Conservation (phyloP, 2,329 filamentous ascomycete species). For the Colletotrichum coccodes region DNA sequence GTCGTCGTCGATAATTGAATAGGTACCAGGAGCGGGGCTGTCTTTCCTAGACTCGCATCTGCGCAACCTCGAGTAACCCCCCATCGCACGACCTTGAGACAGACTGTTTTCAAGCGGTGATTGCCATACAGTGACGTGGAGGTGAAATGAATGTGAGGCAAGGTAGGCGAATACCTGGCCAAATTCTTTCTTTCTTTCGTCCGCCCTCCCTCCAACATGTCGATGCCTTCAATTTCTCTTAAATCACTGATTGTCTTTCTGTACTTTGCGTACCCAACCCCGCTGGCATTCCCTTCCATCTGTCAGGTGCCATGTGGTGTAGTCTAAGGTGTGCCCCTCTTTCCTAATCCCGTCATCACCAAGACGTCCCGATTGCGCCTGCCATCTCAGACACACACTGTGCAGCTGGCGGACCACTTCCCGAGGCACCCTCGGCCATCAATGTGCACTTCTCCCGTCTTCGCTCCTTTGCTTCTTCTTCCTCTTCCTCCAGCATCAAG, state of each 20-base stretch:
- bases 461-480: neutral
- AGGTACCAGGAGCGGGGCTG: neutral
- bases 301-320: slow-evolving; percentile 19
- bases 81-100: neutral
- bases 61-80: neutral
- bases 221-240: neutral
- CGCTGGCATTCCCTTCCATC: neutral
- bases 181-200: too few species aligned
- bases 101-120: neutral
- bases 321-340: slow-evolving; percentile 24
- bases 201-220: neutral
- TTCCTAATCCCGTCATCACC: slow-evolving; percentile 29
- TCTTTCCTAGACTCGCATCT: neutral
- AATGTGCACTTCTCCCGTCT: neutral
- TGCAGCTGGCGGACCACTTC: slow-evolving; percentile 20
- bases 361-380: slow-evolving; percentile 10
- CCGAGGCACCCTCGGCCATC: neutral
- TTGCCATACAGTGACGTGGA: too few species aligned
- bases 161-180: neutral
- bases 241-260: neutral
- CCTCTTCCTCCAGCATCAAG: neutral
- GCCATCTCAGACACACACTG: slow-evolving; percentile 30
- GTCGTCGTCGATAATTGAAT: neutral
- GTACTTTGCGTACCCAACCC: neutral
- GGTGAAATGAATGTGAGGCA: neutral